phyloP scores from a whole-genome alignment of 2,329 filamentous ascomycete species.

The Dactylellina drechsleri region DNA sequence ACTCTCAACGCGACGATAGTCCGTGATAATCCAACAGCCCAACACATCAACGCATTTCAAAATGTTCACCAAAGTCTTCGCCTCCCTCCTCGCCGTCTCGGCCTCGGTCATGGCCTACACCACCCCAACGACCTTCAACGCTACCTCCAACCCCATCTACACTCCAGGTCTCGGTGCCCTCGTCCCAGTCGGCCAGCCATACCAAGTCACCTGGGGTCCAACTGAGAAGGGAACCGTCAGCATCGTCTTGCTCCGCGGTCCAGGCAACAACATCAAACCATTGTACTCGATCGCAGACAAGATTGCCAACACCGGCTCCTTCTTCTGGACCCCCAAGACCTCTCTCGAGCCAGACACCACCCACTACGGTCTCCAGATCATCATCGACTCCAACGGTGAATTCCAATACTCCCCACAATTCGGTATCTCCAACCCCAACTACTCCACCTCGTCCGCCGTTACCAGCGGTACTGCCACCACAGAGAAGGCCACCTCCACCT shows the following conservation, averaged over 20 bases:
- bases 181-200: constrained; percentile 69
- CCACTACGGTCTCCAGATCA: constrained; percentile 70
- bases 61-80: constrained; percentile 56
- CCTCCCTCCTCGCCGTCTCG: constrained; percentile 57
- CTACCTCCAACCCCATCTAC: constrained; percentile 68
- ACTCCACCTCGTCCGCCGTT: background rate
- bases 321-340: constrained; percentile 67
- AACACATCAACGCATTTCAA: constrained; percentile 56
- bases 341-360: constrained; percentile 66
- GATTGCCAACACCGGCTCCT: constrained; percentile 69
- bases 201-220: constrained; percentile 70
- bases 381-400: constrained; percentile 69
- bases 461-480: constrained; percentile 49
- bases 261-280: constrained; percentile 67
- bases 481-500: constrained; percentile 26
- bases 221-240: constrained; percentile 66
- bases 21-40: constrained; percentile 40
- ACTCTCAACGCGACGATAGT: constrained; percentile 9
- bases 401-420: constrained; percentile 74
- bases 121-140: constrained; percentile 57
- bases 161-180: constrained; percentile 66
- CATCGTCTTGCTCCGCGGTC: constrained; percentile 71
- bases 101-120: constrained; percentile 58
- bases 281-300: constrained; percentile 65
- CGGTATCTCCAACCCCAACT: constrained; percentile 66